These are phyloP conservation scores for Pseudocercospora crystallina DNA, from an alignment of 2,329 filamentous ascomycete genomes.

Conservation along the genomic window DNA sequence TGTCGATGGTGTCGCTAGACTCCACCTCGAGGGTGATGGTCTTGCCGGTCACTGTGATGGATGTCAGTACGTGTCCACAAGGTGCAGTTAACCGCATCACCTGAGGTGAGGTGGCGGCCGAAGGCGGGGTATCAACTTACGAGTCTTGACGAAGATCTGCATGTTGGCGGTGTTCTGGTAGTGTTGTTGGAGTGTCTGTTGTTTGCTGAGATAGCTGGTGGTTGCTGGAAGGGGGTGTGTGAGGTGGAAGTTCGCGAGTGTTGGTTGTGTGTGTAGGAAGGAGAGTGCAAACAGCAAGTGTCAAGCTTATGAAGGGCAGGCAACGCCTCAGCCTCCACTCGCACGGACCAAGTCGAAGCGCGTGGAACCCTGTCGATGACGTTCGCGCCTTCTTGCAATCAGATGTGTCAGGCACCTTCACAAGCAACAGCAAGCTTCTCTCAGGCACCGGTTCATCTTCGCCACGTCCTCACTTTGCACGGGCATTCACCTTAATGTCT, in stretches of 20 bases:
- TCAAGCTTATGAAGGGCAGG: no score
- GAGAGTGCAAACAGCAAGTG: background rate
- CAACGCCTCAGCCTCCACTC: no score
- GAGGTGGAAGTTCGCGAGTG: background rate
- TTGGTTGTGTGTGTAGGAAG: slow-evolving; percentile 11
- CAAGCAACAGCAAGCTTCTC: no score
- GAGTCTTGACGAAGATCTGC: slow-evolving; percentile 99
- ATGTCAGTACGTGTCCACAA: slow-evolving; percentile 35
- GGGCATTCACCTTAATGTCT: no score
- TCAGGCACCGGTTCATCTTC: no score
- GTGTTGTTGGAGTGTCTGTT: slow-evolving; percentile 15
- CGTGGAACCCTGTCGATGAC: no score
- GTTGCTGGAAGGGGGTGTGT: slow-evolving; percentile 4
- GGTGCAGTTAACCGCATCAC: background rate
- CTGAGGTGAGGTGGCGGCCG: slow-evolving; percentile 19
- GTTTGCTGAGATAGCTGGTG: slow-evolving; percentile 10
- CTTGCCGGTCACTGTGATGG: slow-evolving; percentile 60
- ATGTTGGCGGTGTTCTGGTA: slow-evolving; percentile 49
- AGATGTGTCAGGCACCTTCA: no score
- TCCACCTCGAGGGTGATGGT: slow-evolving; percentile 68
- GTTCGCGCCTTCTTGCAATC: no score
- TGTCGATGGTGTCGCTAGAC: slow-evolving; percentile 85
- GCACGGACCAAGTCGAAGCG: no score
- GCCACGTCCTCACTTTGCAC: no score
- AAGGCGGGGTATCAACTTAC: slow-evolving; percentile 57